Evolutionary conservation across 805 yeast species (phyloP).

Genomic region (Dipodascus albidus): DNA sequence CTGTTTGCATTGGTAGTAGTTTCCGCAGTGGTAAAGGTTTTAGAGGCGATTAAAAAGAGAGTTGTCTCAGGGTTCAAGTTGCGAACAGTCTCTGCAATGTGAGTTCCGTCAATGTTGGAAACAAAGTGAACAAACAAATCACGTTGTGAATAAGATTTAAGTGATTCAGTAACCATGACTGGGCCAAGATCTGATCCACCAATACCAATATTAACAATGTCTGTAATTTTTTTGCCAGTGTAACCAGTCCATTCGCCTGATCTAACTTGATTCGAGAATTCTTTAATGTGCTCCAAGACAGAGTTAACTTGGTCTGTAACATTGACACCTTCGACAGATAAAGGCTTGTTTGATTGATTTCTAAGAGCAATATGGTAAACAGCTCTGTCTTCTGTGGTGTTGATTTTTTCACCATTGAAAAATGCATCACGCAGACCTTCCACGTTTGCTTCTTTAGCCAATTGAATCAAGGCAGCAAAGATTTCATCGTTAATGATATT

Average conservation of each 20-base stretch:
- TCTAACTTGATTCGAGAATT: constrained; percentile 81
- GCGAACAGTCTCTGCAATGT: constrained; percentile 69
- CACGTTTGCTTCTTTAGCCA: constrained; percentile 86
- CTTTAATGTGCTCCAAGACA: constrained; percentile 93
- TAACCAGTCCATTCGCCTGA: constrained; percentile 95
- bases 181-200: constrained; percentile 99
- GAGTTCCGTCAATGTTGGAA: constrained; percentile 97
- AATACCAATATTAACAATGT: constrained; percentile 94
- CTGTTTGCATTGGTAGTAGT: constrained; percentile 92
- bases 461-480: constrained; percentile 48
- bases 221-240: constrained; percentile 89
- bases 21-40: constrained; percentile 98
- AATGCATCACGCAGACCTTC: constrained; percentile 78
- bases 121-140: constrained; percentile 76
- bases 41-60: constrained; percentile 74
- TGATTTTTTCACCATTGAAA: constrained; percentile 90
- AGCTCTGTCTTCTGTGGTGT: constrained; percentile 85
- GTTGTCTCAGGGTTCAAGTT: constrained; percentile 80
- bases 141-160: constrained; percentile 75
- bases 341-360: constrained; percentile 74
- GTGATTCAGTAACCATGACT: constrained; percentile 97
- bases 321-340: constrained; percentile 82
- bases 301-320: constrained; percentile 87
- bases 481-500: constrained; percentile 84
- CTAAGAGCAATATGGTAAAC: constrained; percentile 95